Percentiles rank a stretch among this genome's conserved stretches.
Evolutionary conservation across 2,329 filamentous ascomycete species (phyloP).

Genomic region (Cladosporium cucumerinum): DNA sequence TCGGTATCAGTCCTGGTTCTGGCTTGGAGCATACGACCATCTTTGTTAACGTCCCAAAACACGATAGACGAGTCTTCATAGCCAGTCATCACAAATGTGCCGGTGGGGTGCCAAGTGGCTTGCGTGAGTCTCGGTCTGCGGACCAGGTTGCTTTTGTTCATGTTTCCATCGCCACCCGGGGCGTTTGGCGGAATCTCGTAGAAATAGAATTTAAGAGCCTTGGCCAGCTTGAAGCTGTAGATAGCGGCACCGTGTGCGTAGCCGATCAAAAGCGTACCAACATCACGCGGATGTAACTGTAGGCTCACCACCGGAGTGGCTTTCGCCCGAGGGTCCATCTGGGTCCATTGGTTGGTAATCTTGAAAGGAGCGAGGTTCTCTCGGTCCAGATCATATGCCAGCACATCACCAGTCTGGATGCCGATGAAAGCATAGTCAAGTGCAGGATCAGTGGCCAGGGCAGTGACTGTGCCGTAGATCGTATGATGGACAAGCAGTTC

Average conservation of each 20-base stretch:
- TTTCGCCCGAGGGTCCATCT: conserved; percentile 65
- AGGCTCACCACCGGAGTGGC: conserved; percentile 69
- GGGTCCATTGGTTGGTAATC: conserved; percentile 82
- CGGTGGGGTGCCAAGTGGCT: conserved; percentile 91
- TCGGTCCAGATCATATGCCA: conserved; percentile 90
- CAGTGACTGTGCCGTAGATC: conserved; percentile 71
- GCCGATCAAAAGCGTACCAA: conserved; percentile 86
- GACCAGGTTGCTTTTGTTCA: conserved; percentile 56
- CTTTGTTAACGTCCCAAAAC: conserved; percentile 79
- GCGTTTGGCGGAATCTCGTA: conserved; percentile 80
- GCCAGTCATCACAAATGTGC: conserved; percentile 80
- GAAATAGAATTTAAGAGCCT: conserved; percentile 72
- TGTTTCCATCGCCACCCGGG: conserved; percentile 71
- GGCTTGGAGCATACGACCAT: conserved; percentile 78
- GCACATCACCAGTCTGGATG: conserved; percentile 62
- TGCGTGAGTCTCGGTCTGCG: conserved; percentile 75
- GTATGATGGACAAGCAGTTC: conserved; percentile 65
- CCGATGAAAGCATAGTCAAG: conserved; percentile 92
- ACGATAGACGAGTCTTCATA: conserved; percentile 90
- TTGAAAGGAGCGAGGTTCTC: conserved; percentile 72
- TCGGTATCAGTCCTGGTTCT: conserved; percentile 72
- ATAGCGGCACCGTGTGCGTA: conserved; percentile 84
- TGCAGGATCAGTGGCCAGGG: conserved; percentile 78
- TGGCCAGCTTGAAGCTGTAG: conserved; percentile 92
- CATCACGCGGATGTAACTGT: conserved; percentile 84